These are phyloP conservation scores for Mucor irregularis DNA, from an alignment of 371 early-diverging fungal genomes.

Conservation along the genomic window DNA sequence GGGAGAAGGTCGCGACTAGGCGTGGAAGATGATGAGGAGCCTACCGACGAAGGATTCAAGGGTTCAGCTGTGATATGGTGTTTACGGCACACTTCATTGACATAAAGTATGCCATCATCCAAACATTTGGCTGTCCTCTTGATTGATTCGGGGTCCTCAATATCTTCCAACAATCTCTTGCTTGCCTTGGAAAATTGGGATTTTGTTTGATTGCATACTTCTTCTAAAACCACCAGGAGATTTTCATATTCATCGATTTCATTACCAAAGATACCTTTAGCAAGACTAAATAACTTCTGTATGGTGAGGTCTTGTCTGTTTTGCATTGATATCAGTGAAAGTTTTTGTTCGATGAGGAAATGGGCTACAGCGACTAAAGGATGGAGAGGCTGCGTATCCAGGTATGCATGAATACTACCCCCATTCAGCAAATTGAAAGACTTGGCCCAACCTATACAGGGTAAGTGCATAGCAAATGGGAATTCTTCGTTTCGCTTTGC, in stretches of 20 bases:
- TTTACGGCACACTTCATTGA: slow-evolving; percentile 11
- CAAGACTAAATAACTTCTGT: not conserved
- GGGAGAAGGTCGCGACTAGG: slow-evolving; percentile 2
- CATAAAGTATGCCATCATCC: slow-evolving; percentile 6
- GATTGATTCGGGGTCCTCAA: slow-evolving; percentile 3
- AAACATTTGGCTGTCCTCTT: slow-evolving; percentile 8
- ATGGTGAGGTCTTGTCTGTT: not conserved
- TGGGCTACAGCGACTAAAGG: slow-evolving; percentile 1
- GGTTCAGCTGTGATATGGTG: slow-evolving; percentile 9
- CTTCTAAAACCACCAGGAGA: not conserved
- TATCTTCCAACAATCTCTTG: slow-evolving; percentile 12
- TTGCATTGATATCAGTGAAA: not conserved
- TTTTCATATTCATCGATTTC: not conserved
- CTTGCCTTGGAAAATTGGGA: slow-evolving; percentile 4
- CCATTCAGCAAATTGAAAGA: slow-evolving; percentile 4
- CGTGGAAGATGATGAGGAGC: slow-evolving; percentile 1
- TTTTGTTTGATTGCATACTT: slow-evolving; percentile 9
- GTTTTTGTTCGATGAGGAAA: slow-evolving; percentile 4
- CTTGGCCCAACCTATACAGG: slow-evolving; percentile 4
- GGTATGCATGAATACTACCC: slow-evolving; percentile 1
- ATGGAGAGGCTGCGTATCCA: not conserved
- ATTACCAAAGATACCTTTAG: slow-evolving; percentile 1
- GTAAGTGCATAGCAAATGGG: not conserved
- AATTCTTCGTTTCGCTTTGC: not conserved
- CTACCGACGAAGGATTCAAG: slow-evolving; percentile 3